Conservation (phyloP, 2,329 filamentous ascomycete genomes). For the Claviceps humidiphila region DNA sequence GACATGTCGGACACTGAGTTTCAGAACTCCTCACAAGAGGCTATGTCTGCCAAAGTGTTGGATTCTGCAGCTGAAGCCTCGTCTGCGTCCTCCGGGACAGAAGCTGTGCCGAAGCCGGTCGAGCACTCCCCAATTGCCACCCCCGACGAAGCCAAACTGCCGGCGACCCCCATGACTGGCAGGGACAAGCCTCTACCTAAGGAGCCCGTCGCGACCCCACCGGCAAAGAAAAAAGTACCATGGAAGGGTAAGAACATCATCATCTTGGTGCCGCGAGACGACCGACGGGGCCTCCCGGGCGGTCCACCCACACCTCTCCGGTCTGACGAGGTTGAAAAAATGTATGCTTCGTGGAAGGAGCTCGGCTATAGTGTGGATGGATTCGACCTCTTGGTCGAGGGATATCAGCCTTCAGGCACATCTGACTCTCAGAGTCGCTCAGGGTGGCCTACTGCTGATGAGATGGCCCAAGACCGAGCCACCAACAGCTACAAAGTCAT, state of each 20-base stretch:
- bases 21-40: constrained; percentile 2
- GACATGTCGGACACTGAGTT: constrained; percentile 20
- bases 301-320: constrained; percentile 40
- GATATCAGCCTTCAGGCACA: constrained; percentile 22
- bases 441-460: constrained; percentile 51
- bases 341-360: constrained; percentile 53
- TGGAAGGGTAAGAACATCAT: constrained; percentile 67
- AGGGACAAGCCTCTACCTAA: constrained; percentile 24
- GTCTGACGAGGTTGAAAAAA: constrained; percentile 42
- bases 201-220: constrained; percentile 34
- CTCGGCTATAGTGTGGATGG: constrained; percentile 56
- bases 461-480: constrained; percentile 43
- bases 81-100: background rate
- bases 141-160: constrained; percentile 14
- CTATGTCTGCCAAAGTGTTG: constrained; percentile 7
- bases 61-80: constrained; percentile 4
- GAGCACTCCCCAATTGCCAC: constrained; percentile 9
- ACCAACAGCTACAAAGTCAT: constrained; percentile 44
- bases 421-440: constrained; percentile 50
- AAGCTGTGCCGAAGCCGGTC: background rate
- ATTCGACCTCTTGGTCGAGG: constrained; percentile 49
- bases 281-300: constrained; percentile 47
- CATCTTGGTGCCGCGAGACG: constrained; percentile 55
- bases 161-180: constrained; percentile 22
- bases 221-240: constrained; percentile 55